Evolutionary conservation across 164 flowering plant species (phyloP).

Genomic region (Macadamia integrifolia): DNA sequence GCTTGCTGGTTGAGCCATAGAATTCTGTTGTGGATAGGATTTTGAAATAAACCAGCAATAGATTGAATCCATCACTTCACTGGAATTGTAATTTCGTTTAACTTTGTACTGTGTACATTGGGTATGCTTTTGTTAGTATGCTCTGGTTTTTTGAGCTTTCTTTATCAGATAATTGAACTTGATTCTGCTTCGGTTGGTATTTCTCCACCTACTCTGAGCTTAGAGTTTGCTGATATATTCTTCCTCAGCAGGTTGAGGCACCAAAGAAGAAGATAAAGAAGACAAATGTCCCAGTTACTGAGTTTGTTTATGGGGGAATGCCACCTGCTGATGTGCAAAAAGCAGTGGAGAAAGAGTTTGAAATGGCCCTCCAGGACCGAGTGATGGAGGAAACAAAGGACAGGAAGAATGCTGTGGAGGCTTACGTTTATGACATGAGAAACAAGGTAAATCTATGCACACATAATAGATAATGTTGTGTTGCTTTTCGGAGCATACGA

Average conservation of each 20-base stretch:
- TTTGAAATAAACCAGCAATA: no score
- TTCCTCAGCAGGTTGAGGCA: slow-evolving; percentile 49
- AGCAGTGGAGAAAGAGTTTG: slow-evolving; percentile 91
- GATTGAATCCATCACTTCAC: no score
- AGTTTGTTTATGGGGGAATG: slow-evolving; percentile 69
- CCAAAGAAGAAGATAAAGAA: slow-evolving; percentile 85
- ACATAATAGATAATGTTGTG: background rate
- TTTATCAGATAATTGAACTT: no score
- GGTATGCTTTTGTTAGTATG: no score
- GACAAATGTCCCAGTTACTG: slow-evolving; percentile 60
- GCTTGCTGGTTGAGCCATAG: no score
- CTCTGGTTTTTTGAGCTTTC: no score
- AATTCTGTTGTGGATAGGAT: no score
- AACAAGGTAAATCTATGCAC: slow-evolving; percentile 50
- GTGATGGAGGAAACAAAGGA: slow-evolving; percentile 98
- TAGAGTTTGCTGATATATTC: background rate
- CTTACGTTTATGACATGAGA: slow-evolving; percentile 96
- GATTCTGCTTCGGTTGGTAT: no score
- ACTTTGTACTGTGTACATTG: no score
- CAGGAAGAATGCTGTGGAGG: slow-evolving; percentile 91
- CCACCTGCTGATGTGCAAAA: slow-evolving; percentile 64
- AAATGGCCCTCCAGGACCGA: slow-evolving; percentile 94
- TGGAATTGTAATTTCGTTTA: no score
- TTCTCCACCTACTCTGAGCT: no score
- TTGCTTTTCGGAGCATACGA: background rate